phyloP scores from a whole-genome alignment of 345 rosid species.

The Conringia planisiliqua region DNA sequence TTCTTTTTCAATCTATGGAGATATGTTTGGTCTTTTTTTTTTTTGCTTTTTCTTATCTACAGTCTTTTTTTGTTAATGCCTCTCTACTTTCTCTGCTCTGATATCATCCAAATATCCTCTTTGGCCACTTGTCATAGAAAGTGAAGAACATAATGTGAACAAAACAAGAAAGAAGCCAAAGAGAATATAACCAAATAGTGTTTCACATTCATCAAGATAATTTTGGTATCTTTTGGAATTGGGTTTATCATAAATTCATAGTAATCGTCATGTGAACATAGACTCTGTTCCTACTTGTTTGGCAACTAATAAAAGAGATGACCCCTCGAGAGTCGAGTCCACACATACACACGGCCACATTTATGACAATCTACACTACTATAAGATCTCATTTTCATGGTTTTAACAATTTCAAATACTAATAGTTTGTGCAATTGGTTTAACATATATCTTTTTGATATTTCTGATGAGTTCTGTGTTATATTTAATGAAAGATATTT shows the following conservation, averaged over 20 bases:
- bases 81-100: conserved; percentile 3
- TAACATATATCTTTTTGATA: neutral
- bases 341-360: conserved; percentile 32
- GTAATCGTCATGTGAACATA: conserved; percentile 18
- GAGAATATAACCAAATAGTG: conserved; percentile 14
- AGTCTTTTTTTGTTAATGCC: conserved; percentile 8
- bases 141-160: conserved; percentile 30
- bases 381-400: conserved; percentile 10
- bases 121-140: conserved; percentile 22
- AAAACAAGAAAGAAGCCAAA: conserved; percentile 27
- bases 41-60: neutral
- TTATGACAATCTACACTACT: conserved; percentile 13
- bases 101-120: conserved; percentile 6
- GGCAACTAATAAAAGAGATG: conserved; percentile 17
- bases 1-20: conserved; percentile 21
- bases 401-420: neutral
- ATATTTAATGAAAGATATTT: conserved; percentile 13
- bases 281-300: conserved; percentile 18
- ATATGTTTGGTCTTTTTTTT: neutral
- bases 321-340: conserved; percentile 28
- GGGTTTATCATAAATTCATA: neutral
- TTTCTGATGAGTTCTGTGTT: neutral
- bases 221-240: neutral
- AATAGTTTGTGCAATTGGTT: conserved; percentile 7
- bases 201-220: conserved; percentile 28